A percentile compares a stretch with the other conserved stretches of the same genome.
Evolutionary conservation across 1,139 yeast species (phyloP).

Genomic region (Taphrina betulina): DNA sequence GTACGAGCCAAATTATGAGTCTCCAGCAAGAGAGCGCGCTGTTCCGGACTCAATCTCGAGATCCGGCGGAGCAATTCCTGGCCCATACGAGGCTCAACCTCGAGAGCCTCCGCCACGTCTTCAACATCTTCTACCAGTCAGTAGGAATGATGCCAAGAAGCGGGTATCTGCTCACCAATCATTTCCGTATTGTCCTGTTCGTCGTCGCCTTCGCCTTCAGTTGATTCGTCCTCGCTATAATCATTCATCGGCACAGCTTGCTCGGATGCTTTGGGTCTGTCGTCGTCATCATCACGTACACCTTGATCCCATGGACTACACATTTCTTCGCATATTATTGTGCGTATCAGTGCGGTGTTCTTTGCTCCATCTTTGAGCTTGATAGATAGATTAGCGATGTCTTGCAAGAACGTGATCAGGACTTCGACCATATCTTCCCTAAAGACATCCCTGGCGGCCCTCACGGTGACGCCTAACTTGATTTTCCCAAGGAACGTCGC

Average conservation of each 20-base stretch:
- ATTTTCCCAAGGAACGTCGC: slow-evolving; percentile 58
- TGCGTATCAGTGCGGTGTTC: slow-evolving; percentile 46
- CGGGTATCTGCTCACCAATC: slow-evolving; percentile 12
- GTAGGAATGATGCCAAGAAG: too few relatives aligned
- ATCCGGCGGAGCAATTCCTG: too few relatives aligned
- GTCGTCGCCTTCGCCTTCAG: slow-evolving; percentile 12
- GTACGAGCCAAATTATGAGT: neutral
- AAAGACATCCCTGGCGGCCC: slow-evolving; percentile 67
- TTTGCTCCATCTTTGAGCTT: slow-evolving; percentile 50
- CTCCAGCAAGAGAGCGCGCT: slow-evolving; percentile 1
- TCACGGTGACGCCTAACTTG: slow-evolving; percentile 65
- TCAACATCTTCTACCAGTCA: too few relatives aligned
- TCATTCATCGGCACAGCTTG: slow-evolving; percentile 15
- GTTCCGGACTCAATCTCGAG: slow-evolving; percentile 1
- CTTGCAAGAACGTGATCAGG: slow-evolving; percentile 63
- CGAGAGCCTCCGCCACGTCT: too few relatives aligned
- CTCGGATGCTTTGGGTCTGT: neutral
- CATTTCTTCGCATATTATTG: slow-evolving; percentile 58
- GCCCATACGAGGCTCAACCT: too few relatives aligned
- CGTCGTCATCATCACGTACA: neutral
- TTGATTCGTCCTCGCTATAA: slow-evolving; percentile 14
- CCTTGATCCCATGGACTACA: slow-evolving; percentile 56
- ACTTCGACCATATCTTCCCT: slow-evolving; percentile 81
- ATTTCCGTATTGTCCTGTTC: slow-evolving; percentile 9
- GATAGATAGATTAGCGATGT: slow-evolving; percentile 58